A percentile compares a stretch with the other conserved stretches of the same genome.
Conservation (phyloP, 2,329 filamentous ascomycete species). For the Trichophyton benhamiae region DNA sequence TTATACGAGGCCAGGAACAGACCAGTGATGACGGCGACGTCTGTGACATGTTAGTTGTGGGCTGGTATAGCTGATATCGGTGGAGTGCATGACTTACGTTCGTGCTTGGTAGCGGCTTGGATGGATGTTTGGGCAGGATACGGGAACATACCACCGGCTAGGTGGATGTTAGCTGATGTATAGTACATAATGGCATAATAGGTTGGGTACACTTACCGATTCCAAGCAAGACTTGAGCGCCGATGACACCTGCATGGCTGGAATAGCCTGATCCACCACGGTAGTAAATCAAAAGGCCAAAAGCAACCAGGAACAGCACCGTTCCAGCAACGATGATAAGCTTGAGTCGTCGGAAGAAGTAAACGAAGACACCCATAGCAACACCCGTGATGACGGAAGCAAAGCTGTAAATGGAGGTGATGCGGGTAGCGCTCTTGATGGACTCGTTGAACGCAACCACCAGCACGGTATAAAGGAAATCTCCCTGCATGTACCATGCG, state of each 20-base stretch:
- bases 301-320: constrained; percentile 50
- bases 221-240: constrained; percentile 50
- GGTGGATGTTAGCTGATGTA: neutral
- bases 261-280: constrained; percentile 39
- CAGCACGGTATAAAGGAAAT: constrained; percentile 53
- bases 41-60: constrained; percentile 11
- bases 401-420: constrained; percentile 49
- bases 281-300: constrained; percentile 52
- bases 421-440: constrained; percentile 44
- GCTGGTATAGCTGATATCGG: constrained; percentile 6
- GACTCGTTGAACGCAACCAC: constrained; percentile 50
- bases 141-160: constrained; percentile 48
- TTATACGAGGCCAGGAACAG: constrained; percentile 53
- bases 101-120: constrained; percentile 40
- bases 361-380: constrained; percentile 45
- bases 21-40: constrained; percentile 53
- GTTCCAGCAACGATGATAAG: constrained; percentile 52
- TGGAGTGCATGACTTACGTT: constrained; percentile 22
- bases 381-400: constrained; percentile 47
- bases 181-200: neutral
- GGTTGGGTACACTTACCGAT: constrained; percentile 30
- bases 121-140: constrained; percentile 42
- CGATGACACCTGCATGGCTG: constrained; percentile 47
- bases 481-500: constrained; percentile 50
- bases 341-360: constrained; percentile 48